A percentile compares a stretch with the other conserved stretches of the same genome.
Conservation (phyloP, 1,284 basidiomycete species). For the Sutorius eximius region DNA sequence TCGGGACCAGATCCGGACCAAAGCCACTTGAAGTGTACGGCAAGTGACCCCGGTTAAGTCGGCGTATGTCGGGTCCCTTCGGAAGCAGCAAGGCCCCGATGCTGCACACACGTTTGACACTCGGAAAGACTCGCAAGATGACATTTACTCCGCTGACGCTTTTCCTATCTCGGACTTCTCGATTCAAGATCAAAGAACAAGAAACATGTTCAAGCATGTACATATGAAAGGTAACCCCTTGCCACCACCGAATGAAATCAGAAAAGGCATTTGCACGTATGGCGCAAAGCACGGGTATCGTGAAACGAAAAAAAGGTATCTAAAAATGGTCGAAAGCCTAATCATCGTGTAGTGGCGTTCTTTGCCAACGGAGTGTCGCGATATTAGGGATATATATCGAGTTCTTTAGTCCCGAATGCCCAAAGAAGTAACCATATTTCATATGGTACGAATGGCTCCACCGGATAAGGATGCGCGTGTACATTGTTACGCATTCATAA, state of each 20-base stretch:
- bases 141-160: no score
- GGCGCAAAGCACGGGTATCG: constrained; percentile 15
- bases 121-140: not conserved
- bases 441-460: constrained; percentile 15
- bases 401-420: constrained; percentile 12
- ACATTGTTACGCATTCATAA: constrained; percentile 27
- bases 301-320: constrained; percentile 16
- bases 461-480: constrained; percentile 23
- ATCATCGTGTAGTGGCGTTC: constrained; percentile 7
- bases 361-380: constrained; percentile 3
- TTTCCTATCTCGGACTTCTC: not conserved
- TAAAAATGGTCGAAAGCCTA: not conserved
- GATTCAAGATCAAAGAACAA: not conserved
- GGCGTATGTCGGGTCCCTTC: not conserved
- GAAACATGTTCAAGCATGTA: not conserved
- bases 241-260: constrained; percentile 17
- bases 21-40: not conserved
- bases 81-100: not conserved
- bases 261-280: not conserved
- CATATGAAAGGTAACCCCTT: constrained; percentile 20
- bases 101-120: not conserved
- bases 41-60: not conserved
- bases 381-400: constrained; percentile 27
- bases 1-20: not conserved
- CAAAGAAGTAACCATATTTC: not conserved